Percentiles rank a stretch among this genome's conserved stretches.
phyloP scores from a whole-genome alignment of 768 basidiomycete species.

The Tricholoma matsutake region DNA sequence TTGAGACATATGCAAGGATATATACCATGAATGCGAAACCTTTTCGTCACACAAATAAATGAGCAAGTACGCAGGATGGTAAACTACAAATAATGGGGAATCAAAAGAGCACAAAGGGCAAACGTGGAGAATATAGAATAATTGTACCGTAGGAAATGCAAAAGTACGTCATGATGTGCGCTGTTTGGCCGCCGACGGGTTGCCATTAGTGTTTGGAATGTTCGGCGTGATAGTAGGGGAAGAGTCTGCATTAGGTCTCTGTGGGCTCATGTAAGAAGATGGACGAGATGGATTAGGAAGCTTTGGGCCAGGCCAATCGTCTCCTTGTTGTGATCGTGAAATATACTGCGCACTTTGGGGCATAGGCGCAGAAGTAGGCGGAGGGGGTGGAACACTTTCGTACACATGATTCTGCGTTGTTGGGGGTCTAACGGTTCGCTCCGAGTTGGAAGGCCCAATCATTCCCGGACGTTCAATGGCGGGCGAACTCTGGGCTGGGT shows the following conservation, averaged over 20 bases:
- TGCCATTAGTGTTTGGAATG: slow-evolving; percentile 44
- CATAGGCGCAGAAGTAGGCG: slow-evolving; percentile 40
- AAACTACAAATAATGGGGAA: slow-evolving; percentile 61
- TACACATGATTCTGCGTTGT: slow-evolving; percentile 41
- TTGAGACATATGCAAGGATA: slow-evolving; percentile 40
- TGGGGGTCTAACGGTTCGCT: slow-evolving; percentile 39
- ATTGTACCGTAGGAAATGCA: slow-evolving; percentile 25
- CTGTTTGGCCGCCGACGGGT: slow-evolving; percentile 48
- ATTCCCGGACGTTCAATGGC: slow-evolving; percentile 46
- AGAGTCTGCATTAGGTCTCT: slow-evolving; percentile 42
- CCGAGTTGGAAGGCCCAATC: slow-evolving; percentile 37
- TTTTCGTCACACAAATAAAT: slow-evolving; percentile 51
- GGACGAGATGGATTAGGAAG: slow-evolving; percentile 44
- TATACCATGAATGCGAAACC: slow-evolving; percentile 53
- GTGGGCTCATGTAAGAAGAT: slow-evolving; percentile 46
- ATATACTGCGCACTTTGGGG: slow-evolving; percentile 17
- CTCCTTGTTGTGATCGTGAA: slow-evolving; percentile 17
- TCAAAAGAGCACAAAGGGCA: slow-evolving; percentile 33
- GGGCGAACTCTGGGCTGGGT: slow-evolving; percentile 35
- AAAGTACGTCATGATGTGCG: slow-evolving; percentile 44
- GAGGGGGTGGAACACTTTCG: slow-evolving; percentile 30
- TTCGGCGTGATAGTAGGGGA: slow-evolving; percentile 36
- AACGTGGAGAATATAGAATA: slow-evolving; percentile 21
- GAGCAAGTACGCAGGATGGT: slow-evolving; percentile 37
- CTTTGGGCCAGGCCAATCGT: slow-evolving; percentile 47